A percentile compares a stretch with the other conserved stretches of the same genome.
Conservation (phyloP, 2,329 filamentous ascomycete species). For the Calonectria crousiana region DNA sequence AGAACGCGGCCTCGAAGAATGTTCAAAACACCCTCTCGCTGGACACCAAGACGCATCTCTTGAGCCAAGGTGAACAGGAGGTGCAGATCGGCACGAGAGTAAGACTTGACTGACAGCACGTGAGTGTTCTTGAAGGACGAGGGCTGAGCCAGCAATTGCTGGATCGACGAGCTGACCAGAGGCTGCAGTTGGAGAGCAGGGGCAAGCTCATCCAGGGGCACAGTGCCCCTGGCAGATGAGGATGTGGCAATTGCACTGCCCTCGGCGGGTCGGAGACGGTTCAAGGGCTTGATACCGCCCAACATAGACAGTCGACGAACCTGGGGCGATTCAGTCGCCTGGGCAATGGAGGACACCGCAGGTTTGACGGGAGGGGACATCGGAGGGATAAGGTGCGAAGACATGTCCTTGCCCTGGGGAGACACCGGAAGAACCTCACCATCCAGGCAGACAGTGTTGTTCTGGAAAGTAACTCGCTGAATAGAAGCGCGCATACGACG, state of each 20-base stretch:
- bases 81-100: slow-evolving; percentile 88
- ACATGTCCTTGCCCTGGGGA: slow-evolving; percentile 80
- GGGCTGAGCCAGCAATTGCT: slow-evolving; percentile 77
- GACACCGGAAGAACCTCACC: slow-evolving; percentile 68
- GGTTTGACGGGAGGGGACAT: slow-evolving; percentile 71
- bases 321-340: slow-evolving; percentile 52
- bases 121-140: slow-evolving; percentile 92
- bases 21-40: slow-evolving; percentile 90
- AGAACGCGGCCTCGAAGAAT: slow-evolving; percentile 88
- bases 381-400: slow-evolving; percentile 69
- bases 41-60: slow-evolving; percentile 96
- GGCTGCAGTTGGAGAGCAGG: slow-evolving; percentile 62
- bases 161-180: slow-evolving; percentile 70
- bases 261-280: slow-evolving; percentile 47
- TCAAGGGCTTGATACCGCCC: slow-evolving; percentile 45
- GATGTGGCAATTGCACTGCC: slow-evolving; percentile 30
- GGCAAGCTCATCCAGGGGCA: slow-evolving; percentile 59
- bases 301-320: slow-evolving; percentile 49
- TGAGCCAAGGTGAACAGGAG: slow-evolving; percentile 95
- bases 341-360: slow-evolving; percentile 53
- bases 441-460: slow-evolving; percentile 81
- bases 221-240: slow-evolving; percentile 39
- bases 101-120: slow-evolving; percentile 92
- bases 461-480: slow-evolving; percentile 81
- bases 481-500: slow-evolving; percentile 77